Percentiles rank a stretch among this genome's conserved stretches.
These are phyloP conservation scores for Pseudoturritis turrita DNA, from an alignment of 345 rosid genomes.

Conservation along the genomic window DNA sequence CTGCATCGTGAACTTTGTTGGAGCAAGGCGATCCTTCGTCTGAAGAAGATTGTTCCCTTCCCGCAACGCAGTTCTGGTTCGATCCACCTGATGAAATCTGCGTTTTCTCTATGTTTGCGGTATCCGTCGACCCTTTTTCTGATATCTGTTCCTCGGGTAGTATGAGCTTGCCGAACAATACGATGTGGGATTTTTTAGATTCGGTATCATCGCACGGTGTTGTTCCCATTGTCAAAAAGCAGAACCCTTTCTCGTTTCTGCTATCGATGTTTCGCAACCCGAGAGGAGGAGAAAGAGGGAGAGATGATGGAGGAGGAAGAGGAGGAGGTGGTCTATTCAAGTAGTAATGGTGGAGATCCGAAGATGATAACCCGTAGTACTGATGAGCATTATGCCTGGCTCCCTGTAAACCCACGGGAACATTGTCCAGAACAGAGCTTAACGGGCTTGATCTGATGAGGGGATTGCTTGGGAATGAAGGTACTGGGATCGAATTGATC, in stretches of 20 bases:
- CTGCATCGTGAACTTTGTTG: conserved; percentile 41
- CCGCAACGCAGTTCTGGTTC: conserved; percentile 37
- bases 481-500: conserved; percentile 49
- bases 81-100: conserved; percentile 55
- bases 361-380: conserved; percentile 63
- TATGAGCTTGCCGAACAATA: conserved; percentile 84
- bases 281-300: conserved; percentile 34
- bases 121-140: conserved; percentile 61
- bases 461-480: conserved; percentile 61
- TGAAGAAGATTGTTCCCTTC: conserved; percentile 42
- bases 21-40: conserved; percentile 64
- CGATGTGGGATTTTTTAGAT: conserved; percentile 55
- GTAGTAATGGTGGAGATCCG: conserved; percentile 56
- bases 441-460: conserved; percentile 57
- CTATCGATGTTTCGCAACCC: conserved; percentile 32
- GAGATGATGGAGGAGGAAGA: conserved; percentile 40
- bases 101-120: conserved; percentile 45
- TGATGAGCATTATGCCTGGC: conserved; percentile 96
- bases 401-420: conserved; percentile 99
- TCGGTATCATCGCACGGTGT: conserved; percentile 36
- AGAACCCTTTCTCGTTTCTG: conserved; percentile 43
- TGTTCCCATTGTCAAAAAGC: conserved; percentile 64
- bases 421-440: conserved; percentile 60
- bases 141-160: conserved; percentile 56
- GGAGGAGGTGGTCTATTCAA: conserved; percentile 51